A percentile compares a stretch with the other conserved stretches of the same genome.
Evolutionary conservation across 257 asterid species (phyloP).

Genomic region (Nicotiana paniculata): DNA sequence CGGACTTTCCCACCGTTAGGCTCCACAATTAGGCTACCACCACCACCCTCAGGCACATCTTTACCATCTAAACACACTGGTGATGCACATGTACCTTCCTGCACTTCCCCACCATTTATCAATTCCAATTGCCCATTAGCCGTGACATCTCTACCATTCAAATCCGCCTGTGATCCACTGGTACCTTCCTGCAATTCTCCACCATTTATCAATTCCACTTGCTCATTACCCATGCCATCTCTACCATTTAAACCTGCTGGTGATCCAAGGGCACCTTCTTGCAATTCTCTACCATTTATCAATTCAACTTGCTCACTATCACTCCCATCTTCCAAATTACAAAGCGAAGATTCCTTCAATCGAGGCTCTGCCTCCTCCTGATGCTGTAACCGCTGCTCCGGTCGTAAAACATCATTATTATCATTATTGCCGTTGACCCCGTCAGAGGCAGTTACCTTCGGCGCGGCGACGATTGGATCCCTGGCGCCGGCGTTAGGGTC

Average conservation of each 20-base stretch:
- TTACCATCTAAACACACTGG: neutral
- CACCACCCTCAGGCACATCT: neutral
- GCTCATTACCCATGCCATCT: neutral
- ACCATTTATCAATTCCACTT: neutral
- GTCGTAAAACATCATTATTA: neutral
- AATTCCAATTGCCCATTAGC: too few relatives aligned
- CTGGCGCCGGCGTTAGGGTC: neutral
- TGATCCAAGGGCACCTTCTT: neutral
- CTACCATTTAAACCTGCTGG: neutral
- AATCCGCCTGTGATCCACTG: neutral
- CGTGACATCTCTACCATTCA: neutral
- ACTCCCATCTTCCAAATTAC: neutral
- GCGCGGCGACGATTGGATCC: neutral
- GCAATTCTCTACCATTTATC: neutral
- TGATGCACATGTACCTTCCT: neutral
- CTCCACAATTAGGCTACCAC: too few relatives aligned
- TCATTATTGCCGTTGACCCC: neutral
- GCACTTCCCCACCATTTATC: neutral
- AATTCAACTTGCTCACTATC: neutral
- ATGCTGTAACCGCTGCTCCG: neutral
- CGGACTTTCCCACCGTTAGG: neutral
- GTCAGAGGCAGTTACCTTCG: neutral
- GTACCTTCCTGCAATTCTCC: neutral
- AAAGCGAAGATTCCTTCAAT: neutral
- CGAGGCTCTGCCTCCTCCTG: neutral